Evolutionary conservation across 192 early-diverging fungal species (phyloP), one percentile per base, ranked within the genome.

Genomic region (Coemansia sp.): DNA sequence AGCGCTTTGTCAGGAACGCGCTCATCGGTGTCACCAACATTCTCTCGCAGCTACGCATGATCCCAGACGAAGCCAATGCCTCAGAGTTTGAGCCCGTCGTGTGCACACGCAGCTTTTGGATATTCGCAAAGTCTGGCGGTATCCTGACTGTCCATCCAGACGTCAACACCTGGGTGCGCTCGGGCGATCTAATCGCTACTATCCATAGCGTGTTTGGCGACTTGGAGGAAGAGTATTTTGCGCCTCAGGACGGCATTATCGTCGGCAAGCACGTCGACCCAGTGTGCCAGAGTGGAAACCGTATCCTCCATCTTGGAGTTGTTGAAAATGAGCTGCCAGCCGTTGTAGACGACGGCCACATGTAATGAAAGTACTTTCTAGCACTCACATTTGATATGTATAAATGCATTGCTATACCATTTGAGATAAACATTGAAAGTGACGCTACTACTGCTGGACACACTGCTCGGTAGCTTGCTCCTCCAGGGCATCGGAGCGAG

Each of bases 161-260:
- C 51, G 89, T 96, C 10, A 94, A 93, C 79, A 91, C 89, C 1
- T 89, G 91, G 64, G 88, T 96, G 25, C 83, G 86, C 39, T 93
- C 94, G 57, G 93, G 93, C 55, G 90, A 92, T 37, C 60, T 92
- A 45, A 94, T 96, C 85, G 94, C 94, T 0, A 85, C 90, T 5
- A 84, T 96, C 67, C 90, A 94, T 70, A 94, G 92, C 61, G 92
- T 96, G 50, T 96, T 96, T 84, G 94, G 94, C 12, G 90, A 91
- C 66, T 85, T 94, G 48, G 90, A 92, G 31, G 91, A 94, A 42
- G 88, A 89, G 67, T 93, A 94, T 63, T 94, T 85, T 86, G 89
- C 91, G 48, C 92, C 94, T 1, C 84, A 87, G 53, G 84, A 86
- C 64, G 93, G 93, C 34, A 87, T 96, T 69, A 90, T 94, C 2